phyloP scores from a whole-genome alignment of 2,329 filamentous ascomycete genomes.

The Botrytis porri region DNA sequence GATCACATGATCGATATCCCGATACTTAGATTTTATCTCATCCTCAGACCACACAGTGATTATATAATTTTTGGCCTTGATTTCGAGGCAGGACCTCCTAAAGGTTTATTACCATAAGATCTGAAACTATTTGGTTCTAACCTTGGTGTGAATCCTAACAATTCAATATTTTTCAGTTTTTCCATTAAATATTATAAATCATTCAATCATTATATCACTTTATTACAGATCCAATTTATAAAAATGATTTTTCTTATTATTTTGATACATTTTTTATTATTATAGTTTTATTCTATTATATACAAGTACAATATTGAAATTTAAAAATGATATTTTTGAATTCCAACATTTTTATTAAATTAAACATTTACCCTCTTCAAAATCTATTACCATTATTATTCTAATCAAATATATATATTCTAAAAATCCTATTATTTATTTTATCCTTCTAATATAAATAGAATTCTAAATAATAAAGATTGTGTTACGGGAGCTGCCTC shows the following conservation, averaged over 20 bases:
- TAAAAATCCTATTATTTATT: not conserved
- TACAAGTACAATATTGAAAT: not conserved
- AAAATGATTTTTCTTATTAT: not conserved
- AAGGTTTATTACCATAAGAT: not conserved
- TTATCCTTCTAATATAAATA: no score
- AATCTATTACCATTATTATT: not conserved
- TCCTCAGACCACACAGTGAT: not conserved
- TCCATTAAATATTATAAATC: not conserved
- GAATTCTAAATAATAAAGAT: not conserved
- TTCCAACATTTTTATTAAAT: not conserved
- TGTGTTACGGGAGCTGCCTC: no score
- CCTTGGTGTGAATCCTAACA: not conserved
- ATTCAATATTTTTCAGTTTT: not conserved
- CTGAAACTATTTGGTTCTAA: not conserved
- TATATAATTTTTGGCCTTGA: not conserved
- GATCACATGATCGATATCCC: no score
- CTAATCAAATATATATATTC: not conserved
- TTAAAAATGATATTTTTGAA: not conserved
- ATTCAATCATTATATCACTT: not conserved
- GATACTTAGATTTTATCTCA: not conserved
- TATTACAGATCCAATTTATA: not conserved
- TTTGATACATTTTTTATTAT: not conserved
- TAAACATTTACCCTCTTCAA: not conserved
- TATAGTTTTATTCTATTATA: not conserved
- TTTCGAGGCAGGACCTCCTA: no score